Conservation (phyloP, 345 rosid species). For the Ceriops zippeliana region DNA sequence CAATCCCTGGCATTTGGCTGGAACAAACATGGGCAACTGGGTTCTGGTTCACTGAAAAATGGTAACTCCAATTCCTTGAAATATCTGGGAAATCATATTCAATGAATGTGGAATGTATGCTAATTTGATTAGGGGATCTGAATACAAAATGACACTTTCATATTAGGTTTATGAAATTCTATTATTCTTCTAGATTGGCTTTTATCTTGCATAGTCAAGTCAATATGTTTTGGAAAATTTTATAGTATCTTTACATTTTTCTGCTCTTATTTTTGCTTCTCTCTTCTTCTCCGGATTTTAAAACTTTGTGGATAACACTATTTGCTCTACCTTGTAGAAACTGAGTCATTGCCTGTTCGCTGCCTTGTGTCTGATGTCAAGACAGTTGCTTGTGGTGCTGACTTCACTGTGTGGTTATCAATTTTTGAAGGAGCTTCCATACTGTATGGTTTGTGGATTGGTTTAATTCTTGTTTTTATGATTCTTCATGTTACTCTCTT, state of each 20-base stretch:
- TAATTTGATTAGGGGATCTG: background rate
- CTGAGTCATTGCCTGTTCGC: conserved; percentile 73
- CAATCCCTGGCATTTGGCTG: conserved; percentile 85
- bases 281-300: background rate
- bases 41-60: conserved; percentile 69
- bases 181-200: background rate
- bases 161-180: background rate
- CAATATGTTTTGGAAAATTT: background rate
- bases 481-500: background rate
- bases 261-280: background rate
- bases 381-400: conserved; percentile 83
- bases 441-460: conserved; percentile 65
- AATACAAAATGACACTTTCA: background rate
- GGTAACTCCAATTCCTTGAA: conserved; percentile 40
- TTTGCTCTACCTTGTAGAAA: conserved; percentile 40
- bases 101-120: background rate
- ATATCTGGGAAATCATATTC: background rate
- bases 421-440: conserved; percentile 89
- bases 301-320: background rate
- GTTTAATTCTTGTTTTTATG: conserved; percentile 21
- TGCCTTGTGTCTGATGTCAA: conserved; percentile 76
- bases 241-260: background rate
- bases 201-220: background rate
- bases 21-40: conserved; percentile 97
- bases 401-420: conserved; percentile 89